Base-by-base conservation (phyloP, 1,284 basidiomycete genomes). In the Papiliotrema flavescens region DNA sequence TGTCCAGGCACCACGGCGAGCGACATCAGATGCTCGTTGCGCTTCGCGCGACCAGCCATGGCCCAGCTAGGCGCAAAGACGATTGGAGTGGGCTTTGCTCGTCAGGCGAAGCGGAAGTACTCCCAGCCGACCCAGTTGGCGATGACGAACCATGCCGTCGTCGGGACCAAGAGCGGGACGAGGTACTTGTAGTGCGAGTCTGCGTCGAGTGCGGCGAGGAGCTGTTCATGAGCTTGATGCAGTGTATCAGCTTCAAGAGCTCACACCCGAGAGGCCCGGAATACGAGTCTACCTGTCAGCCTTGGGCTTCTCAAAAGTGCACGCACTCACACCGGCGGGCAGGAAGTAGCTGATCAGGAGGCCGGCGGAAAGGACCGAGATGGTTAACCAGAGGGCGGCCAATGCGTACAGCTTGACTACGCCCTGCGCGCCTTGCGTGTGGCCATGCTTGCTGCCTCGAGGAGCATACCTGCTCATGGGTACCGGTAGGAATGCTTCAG, bases 101-200 rank as follows among this genome's bases (percentile, higher is more conserved):
- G 55, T 53, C 42, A 88, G 8, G 90, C 89, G 73, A 90, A 91
- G 44, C 87, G 84, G 73, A 90, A 95, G 74, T 90, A 94, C 73
- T 93, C 89, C 90, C 91, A 95, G 44, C 91, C 90, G 37, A 92
- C 89, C 93, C 93, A 97, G 68, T 96, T 96, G 41, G 91, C 89
- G 67, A 97, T 96, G 49, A 90, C 87, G 72, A 91, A 93, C 76
- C 90, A 92, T 34, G 87, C 81, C 15, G 81, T 84, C 17, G 86
- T 86, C 22, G 93, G 91, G 47, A 96, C 81, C 46, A 93, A 80
- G 41, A 95, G 77, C 14, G 92, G 76, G 14, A 80, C 68, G 62
- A 94, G 84, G 76, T 94, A 95, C 76, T 93, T 93, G 84, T 94
- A 94, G 71, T 94, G 89, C 17, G 79, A 82, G 75, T 94, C 91